Evolutionary conservation across 768 basidiomycete genomes (phyloP).

Genomic region (Lentinula aciculospora): DNA sequence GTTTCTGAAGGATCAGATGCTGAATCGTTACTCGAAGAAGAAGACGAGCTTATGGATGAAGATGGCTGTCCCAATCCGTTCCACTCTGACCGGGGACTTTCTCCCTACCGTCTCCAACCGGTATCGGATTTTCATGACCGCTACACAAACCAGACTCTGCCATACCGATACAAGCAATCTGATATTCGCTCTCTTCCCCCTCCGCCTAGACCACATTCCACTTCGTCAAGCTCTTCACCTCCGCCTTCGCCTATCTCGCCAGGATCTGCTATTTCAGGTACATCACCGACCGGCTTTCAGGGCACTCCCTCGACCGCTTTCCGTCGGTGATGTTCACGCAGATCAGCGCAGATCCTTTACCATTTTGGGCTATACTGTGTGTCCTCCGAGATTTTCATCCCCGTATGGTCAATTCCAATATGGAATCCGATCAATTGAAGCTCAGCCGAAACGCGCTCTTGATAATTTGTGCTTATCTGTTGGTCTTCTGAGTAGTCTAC

Average conservation of each 20-base stretch:
- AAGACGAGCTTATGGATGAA: conserved; percentile 2
- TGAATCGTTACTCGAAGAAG: background rate
- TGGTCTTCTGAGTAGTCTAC: no score
- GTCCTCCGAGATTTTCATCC: conserved; percentile 3
- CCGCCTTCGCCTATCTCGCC: background rate
- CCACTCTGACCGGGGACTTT: background rate
- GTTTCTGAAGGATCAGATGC: conserved; percentile 5
- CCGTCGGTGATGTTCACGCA: background rate
- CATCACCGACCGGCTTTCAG: conserved; percentile 1
- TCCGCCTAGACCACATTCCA: background rate
- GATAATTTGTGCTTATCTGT: no score
- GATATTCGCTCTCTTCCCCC: conserved; percentile 4
- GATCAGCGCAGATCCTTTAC: background rate
- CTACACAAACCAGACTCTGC: background rate
- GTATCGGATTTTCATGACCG: conserved; percentile 3
- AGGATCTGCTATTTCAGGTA: background rate
- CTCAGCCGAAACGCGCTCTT: no score
- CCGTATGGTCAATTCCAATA: conserved; percentile 2
- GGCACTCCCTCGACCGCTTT: background rate
- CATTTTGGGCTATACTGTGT: background rate
- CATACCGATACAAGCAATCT: background rate
- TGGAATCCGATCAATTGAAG: background rate
- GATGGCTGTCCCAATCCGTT: background rate
- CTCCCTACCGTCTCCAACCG: conserved; percentile 4
- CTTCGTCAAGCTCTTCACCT: background rate